These are phyloP conservation scores for Triangularia setosa DNA, from an alignment of 2,329 filamentous ascomycete species.

Conservation along the genomic window DNA sequence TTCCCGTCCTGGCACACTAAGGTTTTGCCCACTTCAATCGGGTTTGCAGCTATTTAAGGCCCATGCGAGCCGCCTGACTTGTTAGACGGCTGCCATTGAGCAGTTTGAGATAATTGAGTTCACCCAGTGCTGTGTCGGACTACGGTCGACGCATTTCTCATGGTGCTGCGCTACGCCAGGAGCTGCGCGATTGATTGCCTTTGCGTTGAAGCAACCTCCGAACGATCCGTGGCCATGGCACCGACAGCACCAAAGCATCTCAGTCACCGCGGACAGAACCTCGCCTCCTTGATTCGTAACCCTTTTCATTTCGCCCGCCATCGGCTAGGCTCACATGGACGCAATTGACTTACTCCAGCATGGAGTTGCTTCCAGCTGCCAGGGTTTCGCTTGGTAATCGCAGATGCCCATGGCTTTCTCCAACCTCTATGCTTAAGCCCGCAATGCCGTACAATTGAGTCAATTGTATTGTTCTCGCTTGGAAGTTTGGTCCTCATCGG, in stretches of 20 bases:
- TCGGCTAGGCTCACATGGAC: neutral
- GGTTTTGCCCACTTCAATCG: neutral
- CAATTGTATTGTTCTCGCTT: conserved; percentile 7
- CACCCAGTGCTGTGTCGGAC: conserved; percentile 13
- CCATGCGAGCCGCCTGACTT: neutral
- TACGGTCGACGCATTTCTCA: conserved; percentile 3
- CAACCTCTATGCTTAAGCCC: conserved; percentile 9
- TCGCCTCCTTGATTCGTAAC: conserved; percentile 8
- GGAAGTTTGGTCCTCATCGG: neutral
- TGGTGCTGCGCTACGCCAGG: neutral
- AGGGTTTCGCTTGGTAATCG: conserved; percentile 1
- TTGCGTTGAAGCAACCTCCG: neutral
- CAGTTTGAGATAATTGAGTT: neutral
- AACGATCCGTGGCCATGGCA: neutral
- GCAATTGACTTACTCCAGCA: neutral
- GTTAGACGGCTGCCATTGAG: neutral
- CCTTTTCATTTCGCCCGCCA: neutral
- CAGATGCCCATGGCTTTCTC: conserved; percentile 9
- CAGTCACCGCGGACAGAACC: conserved; percentile 7
- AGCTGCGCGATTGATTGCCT: neutral
- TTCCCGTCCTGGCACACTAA: neutral
- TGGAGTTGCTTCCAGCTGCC: neutral
- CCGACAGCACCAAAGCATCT: neutral
- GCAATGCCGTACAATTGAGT: conserved; percentile 14
- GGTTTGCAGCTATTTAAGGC: neutral